Evolutionary conservation across 2,329 filamentous ascomycete genomes (phyloP).

Genomic region (Penicillium sumatraense): DNA sequence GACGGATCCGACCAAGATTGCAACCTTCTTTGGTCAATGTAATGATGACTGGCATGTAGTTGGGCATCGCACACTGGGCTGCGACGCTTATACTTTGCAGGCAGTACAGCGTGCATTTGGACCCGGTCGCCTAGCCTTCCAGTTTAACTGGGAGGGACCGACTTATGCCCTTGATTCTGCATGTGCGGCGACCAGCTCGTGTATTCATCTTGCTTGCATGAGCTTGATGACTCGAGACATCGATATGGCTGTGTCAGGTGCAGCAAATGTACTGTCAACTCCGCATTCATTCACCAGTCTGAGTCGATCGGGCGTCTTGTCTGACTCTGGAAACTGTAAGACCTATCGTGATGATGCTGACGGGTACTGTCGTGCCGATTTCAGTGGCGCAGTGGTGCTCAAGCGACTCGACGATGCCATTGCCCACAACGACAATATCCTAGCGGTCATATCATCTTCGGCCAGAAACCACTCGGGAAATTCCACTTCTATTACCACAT

Average conservation of each 20-base stretch:
- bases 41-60: constrained; percentile 20
- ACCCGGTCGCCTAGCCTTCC: constrained; percentile 1
- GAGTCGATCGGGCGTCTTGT: constrained; percentile 57
- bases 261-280: constrained; percentile 72
- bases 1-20: constrained; percentile 48
- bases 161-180: constrained; percentile 1
- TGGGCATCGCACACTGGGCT: background rate
- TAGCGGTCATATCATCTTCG: constrained; percentile 46
- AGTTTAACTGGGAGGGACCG: constrained; percentile 2
- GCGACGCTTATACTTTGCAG: background rate
- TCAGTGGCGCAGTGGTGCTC: constrained; percentile 54
- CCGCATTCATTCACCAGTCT: constrained; percentile 73
- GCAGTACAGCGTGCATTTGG: background rate
- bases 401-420: constrained; percentile 57
- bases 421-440: constrained; percentile 51
- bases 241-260: constrained; percentile 79
- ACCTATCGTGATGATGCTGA: constrained; percentile 55
- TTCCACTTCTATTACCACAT: constrained; percentile 51
- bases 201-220: background rate
- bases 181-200: background rate
- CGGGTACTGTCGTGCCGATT: constrained; percentile 61
- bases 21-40: constrained; percentile 69
- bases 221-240: background rate
- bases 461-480: constrained; percentile 50
- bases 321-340: constrained; percentile 51